Evolutionary conservation across 495 filamentous ascomycete genomes (phyloP), one percentile per base, ranked within the genome.

Genomic region (Penicillium simplicissimum): DNA sequence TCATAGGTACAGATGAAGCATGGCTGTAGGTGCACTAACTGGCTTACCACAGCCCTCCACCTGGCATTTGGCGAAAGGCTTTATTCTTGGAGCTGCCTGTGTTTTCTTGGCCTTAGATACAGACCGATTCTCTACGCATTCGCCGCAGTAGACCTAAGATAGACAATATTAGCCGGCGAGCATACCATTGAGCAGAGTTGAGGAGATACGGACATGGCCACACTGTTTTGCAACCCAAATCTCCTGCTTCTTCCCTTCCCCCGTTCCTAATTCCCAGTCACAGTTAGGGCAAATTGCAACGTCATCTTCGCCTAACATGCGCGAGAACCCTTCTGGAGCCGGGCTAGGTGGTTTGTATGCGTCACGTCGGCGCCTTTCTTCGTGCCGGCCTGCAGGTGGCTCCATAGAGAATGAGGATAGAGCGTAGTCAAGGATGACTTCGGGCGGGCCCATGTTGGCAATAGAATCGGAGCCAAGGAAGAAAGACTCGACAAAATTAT

Each of bases 151-250:
- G 5, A 89, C 88, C 88, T 91, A 47, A 25, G 37, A 56, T 33
- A 21, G 19, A 53, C 2, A 37, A n/a, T 19, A 31, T 68, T 59
- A 67, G 49, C 35, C 7, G 42, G 53, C 51, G 35, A 37, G 34
- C 13, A 21, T 31, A 37, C 58, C 47, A 42, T 13, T n/a, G 35
- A 31, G 37, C 1, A 17, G 14, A 1, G 19, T 57, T 60, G 2
- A n/a, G 23, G 21, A 34, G 19, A 54, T 61, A 79, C 89, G 61
- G 79, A 93, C 90, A 81, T 93, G 90, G 57, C 90, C 90, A 72
- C 90, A 93, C 58, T 76, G 74, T 63, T 86, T 91, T 1, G 86
- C 79, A 17, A 90, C 81, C 89, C 90, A 92, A 35, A 92, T 87
- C 59, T 90, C 83, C 68, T 84, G 83, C 69, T 87, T 85, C 8